phyloP scores from a whole-genome alignment of 305 asterid genomes.

The Withania somnifera region DNA sequence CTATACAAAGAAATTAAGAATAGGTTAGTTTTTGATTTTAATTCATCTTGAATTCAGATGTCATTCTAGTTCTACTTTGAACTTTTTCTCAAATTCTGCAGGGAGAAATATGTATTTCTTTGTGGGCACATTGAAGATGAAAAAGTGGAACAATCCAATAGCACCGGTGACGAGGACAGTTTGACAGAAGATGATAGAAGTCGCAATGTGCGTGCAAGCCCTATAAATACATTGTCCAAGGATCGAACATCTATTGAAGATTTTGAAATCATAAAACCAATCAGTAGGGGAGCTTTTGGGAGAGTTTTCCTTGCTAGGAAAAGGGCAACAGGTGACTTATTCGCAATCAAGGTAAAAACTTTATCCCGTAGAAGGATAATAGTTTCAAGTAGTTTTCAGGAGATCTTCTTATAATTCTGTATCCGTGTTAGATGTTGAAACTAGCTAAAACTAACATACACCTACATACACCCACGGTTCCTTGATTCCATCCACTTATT shows the following conservation, averaged over 20 bases:
- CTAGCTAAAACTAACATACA: neutral
- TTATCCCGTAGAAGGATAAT: slow-evolving; percentile 4
- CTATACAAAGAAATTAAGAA: neutral
- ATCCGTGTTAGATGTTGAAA: neutral
- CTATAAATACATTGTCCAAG: slow-evolving; percentile 62
- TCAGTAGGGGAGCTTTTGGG: slow-evolving; percentile 99
- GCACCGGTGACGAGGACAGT: slow-evolving; percentile 54
- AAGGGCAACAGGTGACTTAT: slow-evolving; percentile 95
- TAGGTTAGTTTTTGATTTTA: neutral
- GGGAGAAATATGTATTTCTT: slow-evolving; percentile 87
- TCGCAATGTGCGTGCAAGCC: slow-evolving; percentile 88
- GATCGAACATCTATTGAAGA: slow-evolving; percentile 94
- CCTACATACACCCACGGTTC: neutral
- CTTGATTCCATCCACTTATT: neutral
- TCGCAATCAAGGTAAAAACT: slow-evolving; percentile 85
- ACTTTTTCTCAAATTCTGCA: slow-evolving; percentile 33
- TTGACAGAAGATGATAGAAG: slow-evolving; percentile 61
- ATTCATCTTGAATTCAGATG: neutral
- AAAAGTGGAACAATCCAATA: slow-evolving; percentile 36
- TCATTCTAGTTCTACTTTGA: slow-evolving; percentile 3
- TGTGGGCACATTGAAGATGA: slow-evolving; percentile 93
- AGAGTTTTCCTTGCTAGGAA: slow-evolving; percentile 91
- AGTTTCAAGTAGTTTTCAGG: slow-evolving; percentile 1
- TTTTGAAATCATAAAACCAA: slow-evolving; percentile 98
- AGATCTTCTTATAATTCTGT: neutral